These are phyloP conservation scores for Flaveria brownii DNA, from an alignment of 129 eudicot genomes.

Conservation along the genomic window DNA sequence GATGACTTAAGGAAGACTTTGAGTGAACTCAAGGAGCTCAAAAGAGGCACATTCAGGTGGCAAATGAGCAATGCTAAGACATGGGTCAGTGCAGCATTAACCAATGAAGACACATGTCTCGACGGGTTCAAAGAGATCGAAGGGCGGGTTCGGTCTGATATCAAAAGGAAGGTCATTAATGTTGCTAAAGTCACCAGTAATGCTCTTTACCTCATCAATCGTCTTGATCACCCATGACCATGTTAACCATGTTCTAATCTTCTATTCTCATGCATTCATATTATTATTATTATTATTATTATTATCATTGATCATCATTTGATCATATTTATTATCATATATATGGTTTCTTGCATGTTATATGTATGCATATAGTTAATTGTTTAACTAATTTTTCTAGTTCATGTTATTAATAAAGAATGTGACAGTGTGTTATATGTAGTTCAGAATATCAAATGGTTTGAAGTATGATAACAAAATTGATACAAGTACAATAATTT, in stretches of 20 bases:
- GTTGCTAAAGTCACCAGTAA: conserved; percentile 82
- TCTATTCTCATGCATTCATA: background rate
- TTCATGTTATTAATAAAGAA: conserved; percentile 8
- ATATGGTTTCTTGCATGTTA: conserved; percentile 27
- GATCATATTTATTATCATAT: background rate
- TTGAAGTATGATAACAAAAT: conserved; percentile 11
- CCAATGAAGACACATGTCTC: conserved; percentile 78
- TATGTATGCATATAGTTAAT: background rate
- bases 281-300: background rate
- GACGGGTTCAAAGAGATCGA: conserved; percentile 75
- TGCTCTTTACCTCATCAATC: conserved; percentile 71
- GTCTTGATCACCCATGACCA: conserved; percentile 47
- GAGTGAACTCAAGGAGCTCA: conserved; percentile 58
- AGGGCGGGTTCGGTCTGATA: conserved; percentile 57
- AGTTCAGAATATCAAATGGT: background rate
- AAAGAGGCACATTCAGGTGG: conserved; percentile 64
- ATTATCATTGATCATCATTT: background rate
- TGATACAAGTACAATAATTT: background rate
- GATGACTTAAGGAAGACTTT: conserved; percentile 58
- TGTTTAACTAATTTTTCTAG: conserved; percentile 16
- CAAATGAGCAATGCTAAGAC: conserved; percentile 86
- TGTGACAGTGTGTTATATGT: background rate
- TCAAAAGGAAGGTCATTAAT: conserved; percentile 50
- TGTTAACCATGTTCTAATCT: background rate
- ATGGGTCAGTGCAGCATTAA: conserved; percentile 93